phyloP scores from a whole-genome alignment of 495 filamentous ascomycete genomes.

The Aspergillus asperescens region DNA sequence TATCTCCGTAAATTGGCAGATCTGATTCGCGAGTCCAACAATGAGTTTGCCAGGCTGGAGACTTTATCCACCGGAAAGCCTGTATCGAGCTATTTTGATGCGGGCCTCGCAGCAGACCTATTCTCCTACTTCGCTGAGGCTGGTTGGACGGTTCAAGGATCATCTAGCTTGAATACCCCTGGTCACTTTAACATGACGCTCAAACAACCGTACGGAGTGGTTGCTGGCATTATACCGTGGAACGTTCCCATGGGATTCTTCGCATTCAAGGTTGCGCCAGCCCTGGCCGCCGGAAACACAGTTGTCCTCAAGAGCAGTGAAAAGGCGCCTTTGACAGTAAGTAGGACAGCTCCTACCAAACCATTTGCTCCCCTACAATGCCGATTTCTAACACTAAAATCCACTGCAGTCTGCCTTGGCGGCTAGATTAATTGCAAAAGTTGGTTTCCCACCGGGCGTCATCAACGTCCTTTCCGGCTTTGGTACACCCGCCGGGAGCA shows the following conservation, averaged over 20 bases:
- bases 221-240: conserved; percentile 33
- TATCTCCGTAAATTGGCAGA: conserved; percentile 50
- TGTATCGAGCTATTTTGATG: conserved; percentile 24
- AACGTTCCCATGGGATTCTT: conserved; percentile 28
- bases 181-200: conserved; percentile 45
- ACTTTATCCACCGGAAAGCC: conserved; percentile 28
- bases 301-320: conserved; percentile 55
- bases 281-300: conserved; percentile 52
- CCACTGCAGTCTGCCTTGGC: conserved; percentile 59
- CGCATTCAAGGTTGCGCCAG: conserved; percentile 50
- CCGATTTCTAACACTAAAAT: background rate
- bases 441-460: conserved; percentile 51
- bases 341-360: background rate
- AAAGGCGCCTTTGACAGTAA: conserved; percentile 50
- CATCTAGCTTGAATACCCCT: conserved; percentile 56
- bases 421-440: conserved; percentile 64
- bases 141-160: conserved; percentile 33
- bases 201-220: conserved; percentile 31
- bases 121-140: conserved; percentile 28
- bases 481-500: conserved; percentile 46
- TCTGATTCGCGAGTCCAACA: conserved; percentile 40
- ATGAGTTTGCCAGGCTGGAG: conserved; percentile 48
- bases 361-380: background rate
- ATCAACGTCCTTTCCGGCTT: conserved; percentile 51
- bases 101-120: conserved; percentile 13